Conservation (phyloP, 2,329 filamentous ascomycete species). For the Paecilomyces sp. region DNA sequence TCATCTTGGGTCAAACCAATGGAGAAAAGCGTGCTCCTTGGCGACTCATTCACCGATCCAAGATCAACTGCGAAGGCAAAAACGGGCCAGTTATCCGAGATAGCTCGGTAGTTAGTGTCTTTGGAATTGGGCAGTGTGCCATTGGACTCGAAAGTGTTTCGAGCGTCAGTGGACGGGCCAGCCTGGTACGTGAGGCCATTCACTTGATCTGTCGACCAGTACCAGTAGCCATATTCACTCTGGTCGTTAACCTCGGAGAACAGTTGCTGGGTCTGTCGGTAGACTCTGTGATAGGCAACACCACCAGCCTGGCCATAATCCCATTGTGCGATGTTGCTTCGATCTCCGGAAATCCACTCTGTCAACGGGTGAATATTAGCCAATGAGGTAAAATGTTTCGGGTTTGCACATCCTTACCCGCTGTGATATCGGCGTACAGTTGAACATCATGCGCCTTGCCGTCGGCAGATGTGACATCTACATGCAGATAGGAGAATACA, state of each 20-base stretch:
- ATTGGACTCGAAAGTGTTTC: constrained; percentile 36
- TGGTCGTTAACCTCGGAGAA: constrained; percentile 44
- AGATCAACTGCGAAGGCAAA: constrained; percentile 48
- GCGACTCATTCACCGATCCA: constrained; percentile 33
- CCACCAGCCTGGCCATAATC: constrained; percentile 45
- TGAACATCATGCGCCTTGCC: constrained; percentile 57
- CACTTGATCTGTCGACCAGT: constrained; percentile 42
- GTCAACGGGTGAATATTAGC: constrained; percentile 2
- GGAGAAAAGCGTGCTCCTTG: constrained; percentile 40
- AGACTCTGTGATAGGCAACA: constrained; percentile 56
- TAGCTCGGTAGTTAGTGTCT: constrained; percentile 45
- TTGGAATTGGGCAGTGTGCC: constrained; percentile 39
- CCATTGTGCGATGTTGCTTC: constrained; percentile 53
- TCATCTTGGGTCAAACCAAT: constrained; percentile 44
- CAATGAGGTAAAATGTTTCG: neutral
- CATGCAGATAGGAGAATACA: constrained; percentile 62
- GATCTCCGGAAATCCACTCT: constrained; percentile 68
- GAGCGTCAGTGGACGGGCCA: constrained; percentile 41
- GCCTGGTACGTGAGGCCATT: constrained; percentile 40
- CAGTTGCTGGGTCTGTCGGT: constrained; percentile 39
- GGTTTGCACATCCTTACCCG: constrained; percentile 42
- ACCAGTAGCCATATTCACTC: constrained; percentile 49
- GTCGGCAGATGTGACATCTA: constrained; percentile 57
- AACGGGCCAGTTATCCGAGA: constrained; percentile 44
- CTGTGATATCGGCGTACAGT: constrained; percentile 66